Evolutionary conservation across 164 flowering plant species (phyloP), one percentile per base, ranked within the genome.

Genomic region (Protea cynaroides): DNA sequence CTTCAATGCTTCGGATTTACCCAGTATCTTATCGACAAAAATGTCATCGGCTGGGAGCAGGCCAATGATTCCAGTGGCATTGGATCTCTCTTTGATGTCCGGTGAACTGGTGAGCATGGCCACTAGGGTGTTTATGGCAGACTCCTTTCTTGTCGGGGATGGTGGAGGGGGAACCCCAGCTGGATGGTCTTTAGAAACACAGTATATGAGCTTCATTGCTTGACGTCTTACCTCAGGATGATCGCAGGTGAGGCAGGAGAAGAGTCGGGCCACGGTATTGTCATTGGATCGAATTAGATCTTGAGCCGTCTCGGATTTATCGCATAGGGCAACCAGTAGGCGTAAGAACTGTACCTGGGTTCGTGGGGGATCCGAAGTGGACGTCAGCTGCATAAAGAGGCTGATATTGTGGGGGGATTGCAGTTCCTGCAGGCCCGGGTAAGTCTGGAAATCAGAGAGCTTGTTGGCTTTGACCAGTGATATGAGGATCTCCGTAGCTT

Each of bases 51-150:
- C 14, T 4, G 74, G 71, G 24, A 74, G 71, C 34, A 11, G 59
- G 59, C 71, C 58, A 24, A 66, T 74, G 61, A 74, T 70, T 63
- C 63, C 65, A 18, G 77, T 74, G 14, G 74, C 65, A n/a, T 38
- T 47, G 19, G 71, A 59, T 60, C 74, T 63, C 60, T 60, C 71
- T 25, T 62, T 47, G 13, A 47, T 67, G 10, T 70, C 69, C 10
- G 50, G 52, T 49, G 71, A 70, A 40, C 71, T 58, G 49, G 65
- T 63, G 59, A 74, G 59, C 58, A 74, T 70, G n/a, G 61, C 19
- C 38, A 66, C 73, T 18, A 66, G 43, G 22, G 70, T 56, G 46
- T 66, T 62, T 61, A 74, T 66, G 24, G 65, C 70, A 12, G 44
- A 19, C 34, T 66, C 74, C 63, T 70, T 70, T 29, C 34, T 29